phyloP scores from a whole-genome alignment of 495 filamentous ascomycete genomes.

The Haplographium delicatum region DNA sequence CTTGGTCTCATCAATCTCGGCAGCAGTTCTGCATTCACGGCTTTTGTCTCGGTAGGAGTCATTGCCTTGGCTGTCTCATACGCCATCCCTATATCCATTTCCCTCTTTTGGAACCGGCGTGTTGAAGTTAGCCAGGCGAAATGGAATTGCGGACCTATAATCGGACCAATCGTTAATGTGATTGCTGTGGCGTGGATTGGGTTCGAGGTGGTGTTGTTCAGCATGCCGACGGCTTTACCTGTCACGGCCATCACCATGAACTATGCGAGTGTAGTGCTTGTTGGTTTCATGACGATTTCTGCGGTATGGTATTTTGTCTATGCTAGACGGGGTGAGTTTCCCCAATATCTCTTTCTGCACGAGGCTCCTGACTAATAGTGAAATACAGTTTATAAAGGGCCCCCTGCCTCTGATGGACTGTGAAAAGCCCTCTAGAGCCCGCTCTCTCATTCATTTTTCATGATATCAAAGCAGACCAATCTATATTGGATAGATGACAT shows the following conservation, averaged over 20 bases:
- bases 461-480: too few relatives aligned
- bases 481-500: too few relatives aligned
- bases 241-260: slow-evolving; percentile 41
- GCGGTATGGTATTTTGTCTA: slow-evolving; percentile 41
- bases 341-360: slow-evolving; percentile 4
- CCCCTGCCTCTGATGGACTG: slow-evolving; percentile 39
- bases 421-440: too few relatives aligned
- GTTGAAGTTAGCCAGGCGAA: slow-evolving; percentile 17
- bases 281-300: slow-evolving; percentile 35
- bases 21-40: slow-evolving; percentile 41
- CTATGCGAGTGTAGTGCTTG: slow-evolving; percentile 32
- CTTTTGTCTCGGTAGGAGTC: slow-evolving; percentile 43
- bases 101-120: slow-evolving; percentile 35
- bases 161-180: slow-evolving; percentile 24
- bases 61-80: slow-evolving; percentile 48
- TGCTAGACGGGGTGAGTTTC: slow-evolving; percentile 40
- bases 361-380: slow-evolving; percentile 6
- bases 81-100: slow-evolving; percentile 39
- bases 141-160: slow-evolving; percentile 21
- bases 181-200: slow-evolving; percentile 23
- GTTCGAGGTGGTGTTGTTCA: slow-evolving; percentile 25
- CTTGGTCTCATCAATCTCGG: slow-evolving; percentile 50
- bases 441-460: too few relatives aligned
- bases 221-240: slow-evolving; percentile 33
- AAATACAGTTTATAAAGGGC: slow-evolving; percentile 38